Evolutionary conservation across 179 eudicot species (phyloP), one percentile per base, ranked within the genome.

Genomic region (Beta macrorhiza): DNA sequence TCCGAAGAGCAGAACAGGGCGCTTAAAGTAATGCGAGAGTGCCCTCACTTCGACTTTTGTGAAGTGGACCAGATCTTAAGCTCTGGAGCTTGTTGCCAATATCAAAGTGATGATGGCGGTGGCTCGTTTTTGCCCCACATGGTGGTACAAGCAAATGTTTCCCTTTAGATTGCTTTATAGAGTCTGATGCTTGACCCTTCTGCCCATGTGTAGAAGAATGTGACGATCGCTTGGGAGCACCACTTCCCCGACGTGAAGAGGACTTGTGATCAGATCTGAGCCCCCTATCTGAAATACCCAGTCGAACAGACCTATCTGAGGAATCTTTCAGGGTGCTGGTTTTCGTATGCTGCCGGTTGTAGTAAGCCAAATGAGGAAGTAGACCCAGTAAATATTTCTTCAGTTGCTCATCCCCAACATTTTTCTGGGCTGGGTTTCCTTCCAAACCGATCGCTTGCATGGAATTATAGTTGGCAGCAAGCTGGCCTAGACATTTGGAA

Each of bases 391-490:
- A 78, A 81, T 84, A 85, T 68, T 95, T 95, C 83, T 91, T 93
- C 59, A 95, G 85, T 78, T 92, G 98, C 79, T 95, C 98, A 59
- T 95, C 98, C 0, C 99, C 99, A 3, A 93, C 91, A 57, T 93
- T 93, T 80, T 89, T 93, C 88, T 95, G 99, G 65, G 99, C 95
- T 1, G 99, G 98, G 80, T 95, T 95, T 72, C 99, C 99, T 90
- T 95, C 98, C 53, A 95, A 79, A 89, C 99, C 91, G 37, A 95
- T 88, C 72, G 97, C 99, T 85, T 95, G 98, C 76, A 95, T 83
- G 63, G 97, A 92, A 79, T 86, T 91, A 89, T 95, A 95, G 84
- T 95, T 93, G 22, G 99, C 97, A 14, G 99, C 99, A 59, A 93
- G 98, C 78, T 92, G 99, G 32, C 97, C 98, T 0, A 95, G 91